A percentile compares a stretch with the other conserved stretches of the same genome.
Conservation (phyloP, 495 filamentous ascomycete species). For the Penicillium verhagenii region DNA sequence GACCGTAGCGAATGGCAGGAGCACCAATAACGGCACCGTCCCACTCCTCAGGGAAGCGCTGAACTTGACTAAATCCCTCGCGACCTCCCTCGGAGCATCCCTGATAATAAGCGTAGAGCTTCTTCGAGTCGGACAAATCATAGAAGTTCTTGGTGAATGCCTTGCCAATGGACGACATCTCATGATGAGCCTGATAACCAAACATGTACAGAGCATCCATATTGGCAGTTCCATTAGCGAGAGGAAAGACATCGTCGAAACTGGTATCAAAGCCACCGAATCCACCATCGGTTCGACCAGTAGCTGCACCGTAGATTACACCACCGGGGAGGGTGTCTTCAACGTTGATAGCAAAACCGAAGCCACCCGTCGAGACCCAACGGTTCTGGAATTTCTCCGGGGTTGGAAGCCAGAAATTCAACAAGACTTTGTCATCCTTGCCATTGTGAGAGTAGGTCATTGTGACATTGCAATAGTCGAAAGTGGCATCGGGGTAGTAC, state of each 20-base stretch:
- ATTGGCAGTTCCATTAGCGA: neutral
- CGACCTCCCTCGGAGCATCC: neutral
- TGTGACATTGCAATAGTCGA: conserved; percentile 36
- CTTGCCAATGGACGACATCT: neutral
- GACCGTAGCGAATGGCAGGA: neutral
- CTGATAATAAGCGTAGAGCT: neutral
- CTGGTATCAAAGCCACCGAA: conserved; percentile 1
- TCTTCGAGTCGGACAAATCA: neutral
- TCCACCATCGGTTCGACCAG: conserved; percentile 35
- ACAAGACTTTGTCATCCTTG: conserved; percentile 24
- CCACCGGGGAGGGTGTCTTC: conserved; percentile 33
- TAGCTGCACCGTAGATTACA: conserved; percentile 37
- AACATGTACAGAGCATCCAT: neutral
- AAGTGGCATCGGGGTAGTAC: no score
- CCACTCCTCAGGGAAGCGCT: neutral
- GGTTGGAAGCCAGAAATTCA: conserved; percentile 31
- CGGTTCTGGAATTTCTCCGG: conserved; percentile 33
- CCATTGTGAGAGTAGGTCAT: conserved; percentile 35
- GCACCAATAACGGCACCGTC: neutral
- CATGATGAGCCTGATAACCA: neutral
- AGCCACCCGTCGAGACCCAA: conserved; percentile 36
- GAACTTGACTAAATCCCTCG: neutral
- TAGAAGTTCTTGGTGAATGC: neutral
- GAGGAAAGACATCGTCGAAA: neutral
- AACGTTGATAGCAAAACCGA: conserved; percentile 21